phyloP scores from a whole-genome alignment of 768 basidiomycete species.

The Boletus patriciae region DNA sequence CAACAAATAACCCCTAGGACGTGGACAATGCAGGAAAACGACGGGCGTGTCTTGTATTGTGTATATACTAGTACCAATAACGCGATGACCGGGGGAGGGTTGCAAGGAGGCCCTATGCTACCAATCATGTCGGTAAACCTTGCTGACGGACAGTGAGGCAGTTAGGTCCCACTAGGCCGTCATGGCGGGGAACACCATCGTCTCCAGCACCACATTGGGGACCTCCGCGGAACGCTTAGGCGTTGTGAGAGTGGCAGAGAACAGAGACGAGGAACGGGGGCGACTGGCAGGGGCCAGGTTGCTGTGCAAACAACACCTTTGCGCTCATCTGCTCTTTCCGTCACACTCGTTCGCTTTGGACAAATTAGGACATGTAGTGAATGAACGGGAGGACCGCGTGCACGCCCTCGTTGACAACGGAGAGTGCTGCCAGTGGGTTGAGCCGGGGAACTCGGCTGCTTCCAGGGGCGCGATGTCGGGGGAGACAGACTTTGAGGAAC shows the following conservation, averaged over 20 bases:
- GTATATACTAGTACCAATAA: too few relatives aligned
- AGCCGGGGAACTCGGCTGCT: slow-evolving; percentile 58
- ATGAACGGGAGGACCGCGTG: slow-evolving; percentile 82
- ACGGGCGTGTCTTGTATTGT: too few relatives aligned
- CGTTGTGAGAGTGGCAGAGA: slow-evolving; percentile 26
- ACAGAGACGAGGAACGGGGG: slow-evolving; percentile 70
- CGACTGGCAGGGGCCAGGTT: slow-evolving; percentile 84
- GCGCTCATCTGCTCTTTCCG: slow-evolving; percentile 63
- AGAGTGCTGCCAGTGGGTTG: slow-evolving; percentile 72
- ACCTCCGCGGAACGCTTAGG: slow-evolving; percentile 32
- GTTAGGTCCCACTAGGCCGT: too few relatives aligned
- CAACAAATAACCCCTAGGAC: slow-evolving; percentile 9
- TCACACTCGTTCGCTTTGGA: slow-evolving; percentile 70
- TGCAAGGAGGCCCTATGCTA: too few relatives aligned
- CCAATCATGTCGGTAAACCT: too few relatives aligned
- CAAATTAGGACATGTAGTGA: slow-evolving; percentile 76
- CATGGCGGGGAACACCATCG: too few relatives aligned
- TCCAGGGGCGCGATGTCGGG: slow-evolving; percentile 64
- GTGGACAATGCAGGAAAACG: too few relatives aligned
- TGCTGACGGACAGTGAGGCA: too few relatives aligned
- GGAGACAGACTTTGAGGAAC: slow-evolving; percentile 84
- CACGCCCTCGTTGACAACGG: slow-evolving; percentile 68
- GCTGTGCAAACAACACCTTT: slow-evolving; percentile 84
- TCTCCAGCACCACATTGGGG: not conserved
- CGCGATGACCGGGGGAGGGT: too few relatives aligned